Percentiles rank a stretch among this genome's conserved stretches.
These are phyloP conservation scores for Torulaspora franciscae DNA, from an alignment of 805 yeast genomes.

Conservation along the genomic window DNA sequence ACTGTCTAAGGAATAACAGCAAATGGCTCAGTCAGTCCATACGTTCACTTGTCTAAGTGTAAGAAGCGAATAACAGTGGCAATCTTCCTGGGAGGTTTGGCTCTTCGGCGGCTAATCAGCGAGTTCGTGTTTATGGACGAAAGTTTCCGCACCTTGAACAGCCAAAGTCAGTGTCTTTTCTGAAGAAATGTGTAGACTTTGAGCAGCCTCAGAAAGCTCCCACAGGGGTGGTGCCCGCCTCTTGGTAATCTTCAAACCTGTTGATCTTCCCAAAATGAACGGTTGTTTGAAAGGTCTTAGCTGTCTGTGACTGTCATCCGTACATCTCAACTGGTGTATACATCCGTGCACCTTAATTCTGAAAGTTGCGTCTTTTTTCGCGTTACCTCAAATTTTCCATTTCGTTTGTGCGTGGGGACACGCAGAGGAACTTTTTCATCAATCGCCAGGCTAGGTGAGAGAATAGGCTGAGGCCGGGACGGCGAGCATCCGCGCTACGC, in stretches of 20 bases:
- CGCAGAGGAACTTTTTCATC: background rate
- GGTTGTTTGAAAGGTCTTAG: background rate
- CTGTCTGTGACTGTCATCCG: background rate
- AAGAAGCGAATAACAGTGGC: too few relatives aligned
- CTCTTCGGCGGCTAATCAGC: too few relatives aligned
- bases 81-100: too few relatives aligned
- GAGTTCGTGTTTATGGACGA: too few relatives aligned
- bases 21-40: background rate
- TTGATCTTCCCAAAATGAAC: background rate
- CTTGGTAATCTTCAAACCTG: too few relatives aligned
- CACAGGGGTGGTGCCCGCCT: background rate
- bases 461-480: background rate
- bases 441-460: background rate
- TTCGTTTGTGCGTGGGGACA: background rate
- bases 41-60: too few relatives aligned
- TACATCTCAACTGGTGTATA: background rate
- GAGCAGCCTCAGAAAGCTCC: background rate
- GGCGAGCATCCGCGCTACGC: too few relatives aligned
- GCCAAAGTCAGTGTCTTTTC: too few relatives aligned
- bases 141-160: too few relatives aligned
- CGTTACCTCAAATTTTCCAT: background rate
- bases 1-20: background rate
- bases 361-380: background rate
- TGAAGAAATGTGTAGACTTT: too few relatives aligned
- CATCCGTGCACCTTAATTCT: too few relatives aligned